Base-by-base conservation (phyloP, 2,329 filamentous ascomycete genomes). In the Rhytidhysteron rufulum region DNA sequence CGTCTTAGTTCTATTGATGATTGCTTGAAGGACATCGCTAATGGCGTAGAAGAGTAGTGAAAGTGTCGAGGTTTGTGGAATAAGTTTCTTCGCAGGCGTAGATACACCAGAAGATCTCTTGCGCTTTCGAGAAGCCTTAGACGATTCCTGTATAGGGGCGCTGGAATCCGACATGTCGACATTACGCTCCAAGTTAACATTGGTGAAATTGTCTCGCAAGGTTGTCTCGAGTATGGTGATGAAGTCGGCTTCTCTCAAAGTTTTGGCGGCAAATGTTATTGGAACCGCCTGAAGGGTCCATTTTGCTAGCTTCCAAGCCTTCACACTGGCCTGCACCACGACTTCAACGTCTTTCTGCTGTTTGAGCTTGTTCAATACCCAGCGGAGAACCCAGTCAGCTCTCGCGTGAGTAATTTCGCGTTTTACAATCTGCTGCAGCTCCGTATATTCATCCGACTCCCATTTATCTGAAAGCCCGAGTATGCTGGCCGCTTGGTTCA, bases 211-310 rank as follows among this genome's bases (percentile, higher is more conserved):
- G 36, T 88, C 83, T 34, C 78, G 73, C 34, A 89, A 65, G 0
- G 83, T 79, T 51, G 80, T 77, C 51, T 83, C 79, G 31, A 94
- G 60, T 8, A 88, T 77, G 1, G 68, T 65, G 24, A 86, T 66
- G 39, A 94, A 87, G 33, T 79, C 76, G 41, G 83, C 74, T 42
- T 89, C 82, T 17, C 79, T 81, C 5, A 95, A 72, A 4, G 85
- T 80, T 42, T 82, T 81, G 7, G 86, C 85, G 18, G 87, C 71
- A 9, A 80, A 82, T 33, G 85, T 82, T 0, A 81, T 69, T 0
- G 86, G 83, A 15, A 91, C 78, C n/a, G 80, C 69, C 36, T 73
- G 69, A 39, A 87, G 74, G 34, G 85, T 70, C 43, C 74, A 75
- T 32, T 72, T 70, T 18, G 89, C 60, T 25, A 88, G 73, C 21